phyloP scores from a whole-genome alignment of 176 grass and related monocot species.

The Carex littledalei region DNA sequence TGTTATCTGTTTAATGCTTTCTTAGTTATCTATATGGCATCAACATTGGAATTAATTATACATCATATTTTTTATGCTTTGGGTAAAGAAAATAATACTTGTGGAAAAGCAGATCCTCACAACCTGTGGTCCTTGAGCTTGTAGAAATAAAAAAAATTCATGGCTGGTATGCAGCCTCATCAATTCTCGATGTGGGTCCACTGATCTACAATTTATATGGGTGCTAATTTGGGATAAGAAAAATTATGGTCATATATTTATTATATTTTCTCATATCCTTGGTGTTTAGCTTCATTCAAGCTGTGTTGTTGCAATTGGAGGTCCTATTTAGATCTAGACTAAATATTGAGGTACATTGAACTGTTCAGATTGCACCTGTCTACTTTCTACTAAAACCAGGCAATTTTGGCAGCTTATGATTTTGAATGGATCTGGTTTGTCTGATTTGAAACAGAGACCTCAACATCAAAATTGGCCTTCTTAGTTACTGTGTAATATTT shows the following conservation, averaged over 20 bases:
- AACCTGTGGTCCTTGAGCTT: not conserved
- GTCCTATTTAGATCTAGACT: too few species aligned
- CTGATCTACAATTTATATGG: not conserved
- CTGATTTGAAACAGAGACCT: not conserved
- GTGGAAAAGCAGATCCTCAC: not conserved
- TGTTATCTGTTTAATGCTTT: not conserved
- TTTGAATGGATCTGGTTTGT: not conserved
- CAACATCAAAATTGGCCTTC: not conserved
- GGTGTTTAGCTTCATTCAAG: not conserved
- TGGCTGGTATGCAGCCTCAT: not conserved
- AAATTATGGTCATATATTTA: not conserved
- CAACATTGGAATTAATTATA: not conserved
- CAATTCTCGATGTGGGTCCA: slow-evolving; percentile 3
- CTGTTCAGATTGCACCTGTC: not conserved
- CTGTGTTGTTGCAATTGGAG: not conserved
- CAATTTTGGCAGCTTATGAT: slow-evolving; percentile 1
- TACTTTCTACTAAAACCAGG: not conserved
- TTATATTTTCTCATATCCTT: not conserved
- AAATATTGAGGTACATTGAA: too few species aligned
- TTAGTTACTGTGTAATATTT: not conserved
- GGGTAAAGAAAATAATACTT: not conserved
- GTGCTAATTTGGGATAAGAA: not conserved
- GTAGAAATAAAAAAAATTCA: not conserved
- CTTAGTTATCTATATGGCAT: not conserved
- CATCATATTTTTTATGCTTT: not conserved